Evolutionary conservation across 2,329 filamentous ascomycete species (phyloP).

Genomic region (Fusarium euwallaceae): DNA sequence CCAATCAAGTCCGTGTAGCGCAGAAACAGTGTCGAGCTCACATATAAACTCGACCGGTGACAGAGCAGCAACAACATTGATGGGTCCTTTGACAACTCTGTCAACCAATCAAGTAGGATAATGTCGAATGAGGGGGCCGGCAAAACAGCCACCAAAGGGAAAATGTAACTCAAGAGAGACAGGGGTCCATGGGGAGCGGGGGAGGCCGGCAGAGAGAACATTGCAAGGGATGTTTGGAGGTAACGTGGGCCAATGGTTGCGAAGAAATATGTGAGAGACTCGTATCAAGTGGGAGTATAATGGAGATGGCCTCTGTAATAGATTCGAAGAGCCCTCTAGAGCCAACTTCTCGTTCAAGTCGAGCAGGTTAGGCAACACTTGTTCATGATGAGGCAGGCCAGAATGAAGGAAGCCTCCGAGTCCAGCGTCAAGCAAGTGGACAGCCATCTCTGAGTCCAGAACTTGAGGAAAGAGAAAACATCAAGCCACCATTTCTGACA

Average conservation of each 20-base stretch:
- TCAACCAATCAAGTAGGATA: neutral
- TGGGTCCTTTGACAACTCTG: slow-evolving; percentile 11
- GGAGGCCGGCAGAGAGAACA: neutral
- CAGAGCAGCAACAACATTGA: neutral
- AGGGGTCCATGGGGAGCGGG: neutral
- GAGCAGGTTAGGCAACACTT: neutral
- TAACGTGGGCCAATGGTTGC: neutral
- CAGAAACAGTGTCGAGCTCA: neutral
- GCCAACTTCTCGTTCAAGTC: neutral
- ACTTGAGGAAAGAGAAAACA: neutral
- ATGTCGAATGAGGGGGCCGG: neutral
- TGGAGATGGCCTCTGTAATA: neutral
- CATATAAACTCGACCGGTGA: neutral
- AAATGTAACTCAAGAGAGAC: neutral
- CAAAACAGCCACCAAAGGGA: neutral
- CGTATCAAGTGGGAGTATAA: neutral
- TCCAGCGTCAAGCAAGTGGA: slow-evolving; percentile 8
- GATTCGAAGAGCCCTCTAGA: neutral
- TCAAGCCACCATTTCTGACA: neutral
- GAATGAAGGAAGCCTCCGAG: slow-evolving; percentile 5
- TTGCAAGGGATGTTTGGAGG: neutral
- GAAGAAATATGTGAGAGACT: neutral
- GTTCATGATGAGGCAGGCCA: slow-evolving; percentile 20
- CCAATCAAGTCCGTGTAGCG: neutral
- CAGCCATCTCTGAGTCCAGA: slow-evolving; percentile 7